Percentiles rank a stretch among this genome's conserved stretches.
Evolutionary conservation across 2,329 filamentous ascomycete genomes (phyloP).

Genomic region (Botrytis elliptica): DNA sequence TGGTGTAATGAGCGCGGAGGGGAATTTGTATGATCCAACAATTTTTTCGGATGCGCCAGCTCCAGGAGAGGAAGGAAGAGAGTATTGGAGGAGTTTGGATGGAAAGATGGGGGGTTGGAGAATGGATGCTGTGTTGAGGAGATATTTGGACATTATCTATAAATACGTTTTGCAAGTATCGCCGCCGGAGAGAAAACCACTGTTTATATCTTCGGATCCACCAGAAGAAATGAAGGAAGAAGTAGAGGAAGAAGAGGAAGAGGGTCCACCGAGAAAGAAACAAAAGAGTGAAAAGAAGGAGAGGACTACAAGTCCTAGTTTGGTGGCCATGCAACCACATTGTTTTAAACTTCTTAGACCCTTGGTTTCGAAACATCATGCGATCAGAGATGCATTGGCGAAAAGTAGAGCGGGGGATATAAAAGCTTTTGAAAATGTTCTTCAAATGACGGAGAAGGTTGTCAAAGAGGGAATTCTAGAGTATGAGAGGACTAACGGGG

Average conservation of each 20-base stretch:
- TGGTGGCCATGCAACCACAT: conserved; percentile 83
- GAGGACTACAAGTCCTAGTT: conserved; percentile 54
- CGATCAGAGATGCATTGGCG: conserved; percentile 83
- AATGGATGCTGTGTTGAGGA: conserved; percentile 80
- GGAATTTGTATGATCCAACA: conserved; percentile 86
- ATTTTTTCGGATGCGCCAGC: conserved; percentile 74
- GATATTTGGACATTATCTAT: conserved; percentile 90
- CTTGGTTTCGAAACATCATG: conserved; percentile 74
- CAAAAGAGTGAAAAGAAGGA: conserved; percentile 44
- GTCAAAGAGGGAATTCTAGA: conserved; percentile 72
- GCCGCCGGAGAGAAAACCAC: conserved; percentile 65
- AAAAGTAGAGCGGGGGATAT: conserved; percentile 68
- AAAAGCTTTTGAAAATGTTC: conserved; percentile 70
- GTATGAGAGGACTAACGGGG: conserved; percentile 55
- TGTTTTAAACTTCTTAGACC: conserved; percentile 88
- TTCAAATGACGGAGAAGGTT: conserved; percentile 71
- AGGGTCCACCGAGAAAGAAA: conserved; percentile 41
- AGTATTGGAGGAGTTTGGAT: conserved; percentile 82
- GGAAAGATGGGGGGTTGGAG: conserved; percentile 76
- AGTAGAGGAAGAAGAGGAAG: conserved; percentile 41
- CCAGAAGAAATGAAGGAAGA: conserved; percentile 46
- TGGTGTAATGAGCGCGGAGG: conserved; percentile 93
- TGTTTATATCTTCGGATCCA: conserved; percentile 62
- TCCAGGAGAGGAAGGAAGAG: conserved; percentile 63
- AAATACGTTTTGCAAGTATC: conserved; percentile 66